Conservation (phyloP, 352 stramenopile genomes). For the Discostella stelligera region DNA sequence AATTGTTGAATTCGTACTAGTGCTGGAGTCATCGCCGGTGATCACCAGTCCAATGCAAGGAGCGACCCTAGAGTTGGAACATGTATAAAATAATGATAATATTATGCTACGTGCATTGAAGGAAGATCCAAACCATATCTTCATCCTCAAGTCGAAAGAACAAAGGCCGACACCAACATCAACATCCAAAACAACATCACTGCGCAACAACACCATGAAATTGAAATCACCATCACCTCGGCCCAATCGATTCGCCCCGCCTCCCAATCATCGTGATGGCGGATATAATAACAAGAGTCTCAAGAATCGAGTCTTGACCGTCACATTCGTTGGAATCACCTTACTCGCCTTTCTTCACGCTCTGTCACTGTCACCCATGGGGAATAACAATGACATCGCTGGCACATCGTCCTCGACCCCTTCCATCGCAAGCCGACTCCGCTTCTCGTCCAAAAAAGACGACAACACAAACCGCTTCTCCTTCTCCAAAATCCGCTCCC, state of each 20-base stretch:
- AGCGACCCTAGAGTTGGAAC: neutral
- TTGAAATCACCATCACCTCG: neutral
- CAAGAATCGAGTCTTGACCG: neutral
- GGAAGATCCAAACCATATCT: neutral
- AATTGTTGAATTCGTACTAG: too few relatives aligned
- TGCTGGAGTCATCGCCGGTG: too few relatives aligned
- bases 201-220: neutral
- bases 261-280: neutral
- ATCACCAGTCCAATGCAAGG: too few relatives aligned
- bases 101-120: neutral
- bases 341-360: neutral
- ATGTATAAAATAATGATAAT: neutral
- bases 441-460: slow-evolving; percentile 7
- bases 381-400: neutral
- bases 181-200: neutral
- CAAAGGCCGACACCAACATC: neutral
- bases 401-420: neutral
- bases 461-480: slow-evolving; percentile 15
- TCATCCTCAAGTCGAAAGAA: neutral
- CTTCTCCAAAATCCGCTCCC: neutral
- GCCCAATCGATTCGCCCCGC: neutral
- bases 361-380: neutral
- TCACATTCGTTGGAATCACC: neutral
- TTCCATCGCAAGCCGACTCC: neutral
- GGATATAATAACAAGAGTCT: neutral